Conservation (phyloP, 805 yeast genomes). For the Wickerhamomyces tratensis region DNA sequence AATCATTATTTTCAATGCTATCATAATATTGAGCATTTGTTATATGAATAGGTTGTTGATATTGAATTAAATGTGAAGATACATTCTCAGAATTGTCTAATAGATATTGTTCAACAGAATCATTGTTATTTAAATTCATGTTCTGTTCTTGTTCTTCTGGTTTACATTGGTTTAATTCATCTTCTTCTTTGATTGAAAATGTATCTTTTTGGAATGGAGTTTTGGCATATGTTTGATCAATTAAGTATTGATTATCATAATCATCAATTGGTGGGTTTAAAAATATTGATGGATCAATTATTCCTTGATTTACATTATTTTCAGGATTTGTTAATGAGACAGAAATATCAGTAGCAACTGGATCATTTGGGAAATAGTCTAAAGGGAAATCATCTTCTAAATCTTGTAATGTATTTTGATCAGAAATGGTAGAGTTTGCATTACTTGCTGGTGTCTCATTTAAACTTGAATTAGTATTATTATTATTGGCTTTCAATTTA, state of each 20-base stretch:
- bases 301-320: not conserved
- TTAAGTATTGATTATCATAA: slow-evolving; percentile 36
- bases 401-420: not conserved
- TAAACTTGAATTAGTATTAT: not conserved
- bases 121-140: not conserved
- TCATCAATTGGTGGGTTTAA: slow-evolving; percentile 20
- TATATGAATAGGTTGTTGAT: slow-evolving; percentile 7
- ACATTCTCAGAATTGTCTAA: too few relatives aligned
- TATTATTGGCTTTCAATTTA: not conserved
- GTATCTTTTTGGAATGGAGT: slow-evolving; percentile 19
- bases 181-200: slow-evolving; percentile 7
- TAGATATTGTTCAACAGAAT: not conserved
- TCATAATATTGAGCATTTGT: slow-evolving; percentile 20
- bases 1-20: slow-evolving; percentile 7
- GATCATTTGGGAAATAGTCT: slow-evolving; percentile 46
- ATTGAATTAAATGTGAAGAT: not conserved
- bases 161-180: not conserved
- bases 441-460: not conserved
- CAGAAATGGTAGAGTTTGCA: not conserved
- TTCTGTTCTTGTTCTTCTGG: not conserved
- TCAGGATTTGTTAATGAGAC: not conserved
- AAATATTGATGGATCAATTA: slow-evolving; percentile 22
- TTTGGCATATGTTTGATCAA: slow-evolving; percentile 40
- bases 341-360: not conserved
- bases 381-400: slow-evolving; percentile 52